Evolutionary conservation across 352 stramenopile species (phyloP).

Genomic region (Phytopythium chamaehyphon): DNA sequence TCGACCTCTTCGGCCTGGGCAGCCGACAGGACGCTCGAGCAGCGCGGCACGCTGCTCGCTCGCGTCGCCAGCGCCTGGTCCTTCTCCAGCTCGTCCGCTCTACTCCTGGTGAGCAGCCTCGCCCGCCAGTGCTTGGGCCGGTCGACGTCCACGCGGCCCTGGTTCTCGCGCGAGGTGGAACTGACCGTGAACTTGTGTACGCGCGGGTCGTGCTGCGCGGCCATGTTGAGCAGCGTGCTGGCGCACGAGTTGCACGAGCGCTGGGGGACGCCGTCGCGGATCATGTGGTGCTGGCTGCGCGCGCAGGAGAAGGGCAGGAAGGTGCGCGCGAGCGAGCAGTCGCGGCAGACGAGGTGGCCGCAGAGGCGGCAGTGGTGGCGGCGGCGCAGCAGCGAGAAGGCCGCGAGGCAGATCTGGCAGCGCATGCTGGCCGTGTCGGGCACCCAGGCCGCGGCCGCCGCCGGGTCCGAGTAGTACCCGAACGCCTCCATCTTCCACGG

Average conservation of each 20-base stretch:
- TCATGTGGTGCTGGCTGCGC: conserved; percentile 56
- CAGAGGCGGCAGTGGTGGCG: conserved; percentile 86
- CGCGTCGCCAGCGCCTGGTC: not conserved
- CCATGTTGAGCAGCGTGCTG: conserved; percentile 58
- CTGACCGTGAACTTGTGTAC: conserved; percentile 48
- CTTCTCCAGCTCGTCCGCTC: conserved; percentile 29
- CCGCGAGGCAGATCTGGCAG: conserved; percentile 55
- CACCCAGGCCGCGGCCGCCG: conserved; percentile 69
- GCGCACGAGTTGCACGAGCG: conserved; percentile 68
- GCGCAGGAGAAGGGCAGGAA: conserved; percentile 53
- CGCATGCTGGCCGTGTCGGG: conserved; percentile 56
- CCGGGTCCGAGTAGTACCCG: conserved; percentile 64
- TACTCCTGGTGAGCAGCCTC: conserved; percentile 16
- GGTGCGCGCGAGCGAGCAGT: conserved; percentile 64
- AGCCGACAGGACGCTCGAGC: conserved; percentile 21
- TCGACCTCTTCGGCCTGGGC: conserved; percentile 47
- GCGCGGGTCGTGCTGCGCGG: conserved; percentile 44
- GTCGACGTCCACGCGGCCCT: conserved; percentile 27
- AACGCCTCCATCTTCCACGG: conserved; percentile 69
- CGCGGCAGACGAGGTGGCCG: conserved; percentile 61
- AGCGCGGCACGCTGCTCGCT: not conserved
- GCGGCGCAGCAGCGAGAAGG: conserved; percentile 58
- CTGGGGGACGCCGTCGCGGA: conserved; percentile 67
- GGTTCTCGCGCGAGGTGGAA: conserved; percentile 6
- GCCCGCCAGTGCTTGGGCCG: conserved; percentile 26